Evolutionary conservation across 2,329 filamentous ascomycete genomes (phyloP), one percentile per base, ranked within the genome.

Genomic region (Massarina eburnea): DNA sequence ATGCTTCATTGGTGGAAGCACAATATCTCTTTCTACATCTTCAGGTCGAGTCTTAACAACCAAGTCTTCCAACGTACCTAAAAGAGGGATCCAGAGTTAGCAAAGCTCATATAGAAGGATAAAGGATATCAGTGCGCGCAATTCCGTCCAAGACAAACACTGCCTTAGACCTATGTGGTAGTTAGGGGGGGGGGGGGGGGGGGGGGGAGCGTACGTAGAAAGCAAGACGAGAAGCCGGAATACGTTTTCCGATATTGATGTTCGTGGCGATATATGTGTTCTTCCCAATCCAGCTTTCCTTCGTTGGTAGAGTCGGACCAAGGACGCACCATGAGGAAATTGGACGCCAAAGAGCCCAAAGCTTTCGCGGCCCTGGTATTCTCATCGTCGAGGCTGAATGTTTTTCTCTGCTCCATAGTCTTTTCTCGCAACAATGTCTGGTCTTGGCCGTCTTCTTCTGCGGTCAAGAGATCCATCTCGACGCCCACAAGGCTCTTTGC

Each of bases 401-500:
- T 30, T 29, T 70, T 73, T 30, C 75, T 59, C 43, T 72, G 63
- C 19, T 73, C 62, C 2, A 78, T 67, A 6, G 68, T 62, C 6
- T 49, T 34, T 14, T 67, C 55, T 6, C 66, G 61, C 26, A 64
- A 45, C 2, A 52, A 9, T 1, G 17, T 34, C 4, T 53, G 43
- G 29, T 73, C 65, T 1, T 53, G 46, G 18, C 61, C 51, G 15
- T 70, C 64, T 1, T 62, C 62, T n/a, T 74, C 51, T 10, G 59
- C 30, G 8, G 60, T 59, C n/a, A 59, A 57, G 20, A 82, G 62
- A 44, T 80, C 80, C 10, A 85, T 75, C 50, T 89, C 83, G 0
- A 90, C 79, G 0, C 91, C 90, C 45, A 90, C 89, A 0, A 96
- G 74, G 8, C 91, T 89, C 51, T 85, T 85, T 1, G 91, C 90